These are phyloP conservation scores for Ceratocystis huliohia DNA, from an alignment of 2,329 filamentous ascomycete species.

Conservation along the genomic window DNA sequence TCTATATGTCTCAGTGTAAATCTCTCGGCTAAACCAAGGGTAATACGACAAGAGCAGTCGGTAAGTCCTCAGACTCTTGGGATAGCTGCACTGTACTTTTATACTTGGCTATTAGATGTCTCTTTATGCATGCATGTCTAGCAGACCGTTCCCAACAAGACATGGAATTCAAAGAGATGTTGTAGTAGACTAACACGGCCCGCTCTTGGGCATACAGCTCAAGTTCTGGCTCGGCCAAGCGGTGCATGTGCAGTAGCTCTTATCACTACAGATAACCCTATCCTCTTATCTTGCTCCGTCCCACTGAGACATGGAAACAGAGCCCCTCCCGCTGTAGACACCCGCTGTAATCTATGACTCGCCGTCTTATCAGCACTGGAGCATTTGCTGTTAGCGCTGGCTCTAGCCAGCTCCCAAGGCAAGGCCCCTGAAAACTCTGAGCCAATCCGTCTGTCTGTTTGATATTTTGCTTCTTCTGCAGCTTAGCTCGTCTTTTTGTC, in stretches of 20 bases:
- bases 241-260: no score
- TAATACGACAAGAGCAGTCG: not conserved
- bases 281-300: no score
- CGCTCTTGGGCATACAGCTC: no score
- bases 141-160: no score
- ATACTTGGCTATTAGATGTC: no score
- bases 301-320: no score
- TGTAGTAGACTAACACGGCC: no score
- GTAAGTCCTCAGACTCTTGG: not conserved
- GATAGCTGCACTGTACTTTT: not conserved
- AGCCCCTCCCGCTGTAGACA: not conserved
- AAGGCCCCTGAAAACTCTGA: not conserved
- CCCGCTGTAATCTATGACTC: not conserved
- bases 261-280: no score
- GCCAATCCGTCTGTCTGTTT: not conserved
- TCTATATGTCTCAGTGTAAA: not conserved
- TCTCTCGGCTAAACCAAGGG: not conserved
- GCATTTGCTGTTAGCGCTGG: not conserved
- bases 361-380: not conserved
- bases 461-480: slow-evolving; percentile 11
- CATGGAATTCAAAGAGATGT: no score
- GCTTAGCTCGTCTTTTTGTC: slow-evolving; percentile 17
- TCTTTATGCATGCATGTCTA: no score
- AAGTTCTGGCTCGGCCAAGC: no score
- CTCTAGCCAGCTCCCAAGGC: not conserved